Evolutionary conservation across 192 early-diverging fungal species (phyloP), one percentile per base, ranked within the genome.

Genomic region (Mortierella claussenii): DNA sequence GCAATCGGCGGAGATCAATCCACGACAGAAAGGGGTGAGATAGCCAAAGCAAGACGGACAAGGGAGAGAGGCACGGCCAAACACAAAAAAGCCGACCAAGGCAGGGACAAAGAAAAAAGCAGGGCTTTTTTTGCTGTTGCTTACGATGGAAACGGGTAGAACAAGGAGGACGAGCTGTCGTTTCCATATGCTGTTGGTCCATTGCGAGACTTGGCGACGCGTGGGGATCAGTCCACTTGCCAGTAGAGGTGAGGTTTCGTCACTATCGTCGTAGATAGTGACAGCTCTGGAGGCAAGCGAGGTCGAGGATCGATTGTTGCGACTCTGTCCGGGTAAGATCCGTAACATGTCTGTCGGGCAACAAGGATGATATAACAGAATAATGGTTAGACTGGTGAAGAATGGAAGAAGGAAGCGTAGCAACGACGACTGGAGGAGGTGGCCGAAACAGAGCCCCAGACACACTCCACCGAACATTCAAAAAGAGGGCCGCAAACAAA

Each of bases 101-200:
- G n/a, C n/a, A n/a, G n/a, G n/a, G n/a, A n/a, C n/a, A n/a, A n/a
- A n/a, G n/a, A n/a, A n/a, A n/a, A n/a, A n/a, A n/a, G n/a, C n/a
- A n/a, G n/a, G n/a, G n/a, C n/a, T n/a, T n/a, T n/a, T n/a, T n/a
- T n/a, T n/a, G n/a, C n/a, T n/a, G n/a, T n/a, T n/a, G n/a, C 73
- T 51, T 76, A 76, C 73, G 33, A 76, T 76, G 12, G 64, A 76
- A 11, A 76, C 73, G 23, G 73, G 73, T 9, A 76, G 63, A 26
- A 76, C 52, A 0, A 76, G 52, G n/a, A 76, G 73, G 13, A 67
- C 73, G 12, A 45, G n/a, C 33, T 76, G 73, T 36, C 73, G 56
- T 32, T 67, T 76, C 73, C 73, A 76, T 67, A 76, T 76, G 23
- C 64, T 67, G 58, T 61, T 76, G 24, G 73, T 76, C 73, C 73